Evolutionary conservation across 805 yeast species (phyloP).

Genomic region (Starmera quercuum): DNA sequence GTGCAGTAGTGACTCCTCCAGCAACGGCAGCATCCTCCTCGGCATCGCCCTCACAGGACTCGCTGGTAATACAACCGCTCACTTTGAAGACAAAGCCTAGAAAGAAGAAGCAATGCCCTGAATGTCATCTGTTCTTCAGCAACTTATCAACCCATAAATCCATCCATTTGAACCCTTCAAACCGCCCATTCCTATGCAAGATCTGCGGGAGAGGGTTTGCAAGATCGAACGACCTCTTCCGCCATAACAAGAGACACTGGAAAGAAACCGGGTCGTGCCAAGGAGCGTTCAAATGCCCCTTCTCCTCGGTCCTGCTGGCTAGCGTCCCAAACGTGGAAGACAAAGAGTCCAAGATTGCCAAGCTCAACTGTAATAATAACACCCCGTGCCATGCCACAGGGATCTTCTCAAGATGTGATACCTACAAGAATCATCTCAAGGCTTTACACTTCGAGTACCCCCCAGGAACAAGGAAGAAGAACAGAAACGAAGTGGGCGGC

Average conservation of each 20-base stretch:
- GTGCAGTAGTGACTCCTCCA: too few relatives aligned
- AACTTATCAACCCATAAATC: conserved; percentile 81
- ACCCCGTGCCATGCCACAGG: conserved; percentile 71
- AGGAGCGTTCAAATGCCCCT: conserved; percentile 77
- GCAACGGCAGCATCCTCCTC: conserved; percentile 12
- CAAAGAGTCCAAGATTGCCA: background rate
- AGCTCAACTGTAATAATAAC: background rate
- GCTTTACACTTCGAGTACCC: conserved; percentile 90
- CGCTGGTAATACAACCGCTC: background rate
- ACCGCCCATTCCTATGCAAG: conserved; percentile 72
- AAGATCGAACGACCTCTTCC: conserved; percentile 74
- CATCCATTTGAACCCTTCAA: conserved; percentile 63
- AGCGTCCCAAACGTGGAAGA: conserved; percentile 15
- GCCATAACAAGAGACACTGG: conserved; percentile 84
- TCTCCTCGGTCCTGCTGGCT: conserved; percentile 22
- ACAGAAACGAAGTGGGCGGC: conserved; percentile 63
- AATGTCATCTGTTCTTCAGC: conserved; percentile 59
- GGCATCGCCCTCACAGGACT: conserved; percentile 2
- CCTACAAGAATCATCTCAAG: conserved; percentile 84
- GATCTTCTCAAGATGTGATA: conserved; percentile 81
- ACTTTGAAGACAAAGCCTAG: conserved; percentile 34
- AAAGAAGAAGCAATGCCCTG: conserved; percentile 66
- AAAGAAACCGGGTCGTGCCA: conserved; percentile 62
- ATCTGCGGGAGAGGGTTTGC: conserved; percentile 82
- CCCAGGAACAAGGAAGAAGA: conserved; percentile 73